phyloP scores from a whole-genome alignment of 2,329 filamentous ascomycete species.

The Onygenales sp. region DNA sequence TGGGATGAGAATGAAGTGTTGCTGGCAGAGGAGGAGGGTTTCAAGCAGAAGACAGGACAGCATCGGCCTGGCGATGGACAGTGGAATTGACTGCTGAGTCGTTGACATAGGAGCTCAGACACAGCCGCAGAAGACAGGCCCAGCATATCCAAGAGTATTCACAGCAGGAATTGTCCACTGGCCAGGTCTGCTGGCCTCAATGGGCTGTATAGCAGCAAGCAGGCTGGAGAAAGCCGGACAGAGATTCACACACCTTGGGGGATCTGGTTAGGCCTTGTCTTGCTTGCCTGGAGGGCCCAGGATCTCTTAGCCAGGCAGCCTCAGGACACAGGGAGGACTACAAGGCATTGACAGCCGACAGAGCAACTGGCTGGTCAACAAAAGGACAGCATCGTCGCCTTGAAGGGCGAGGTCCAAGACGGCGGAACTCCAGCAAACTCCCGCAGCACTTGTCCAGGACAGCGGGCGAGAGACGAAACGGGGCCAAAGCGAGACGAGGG shows the following conservation, averaged over 20 bases:
- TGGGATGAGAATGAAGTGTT: neutral
- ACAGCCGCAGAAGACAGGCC: neutral
- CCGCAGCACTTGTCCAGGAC: too few relatives aligned
- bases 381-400: neutral
- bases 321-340: neutral
- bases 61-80: conserved; percentile 1
- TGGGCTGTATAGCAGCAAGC: too few relatives aligned
- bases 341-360: neutral
- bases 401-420: neutral
- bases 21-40: too few relatives aligned
- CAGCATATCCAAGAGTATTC: too few relatives aligned
- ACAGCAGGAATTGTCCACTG: too few relatives aligned
- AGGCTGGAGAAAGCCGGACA: too few relatives aligned
- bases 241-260: too few relatives aligned
- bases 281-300: neutral
- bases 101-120: neutral
- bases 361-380: neutral
- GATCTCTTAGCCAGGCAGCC: too few relatives aligned
- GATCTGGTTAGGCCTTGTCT: neutral
- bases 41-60: too few relatives aligned
- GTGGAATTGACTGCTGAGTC: conserved; percentile 10
- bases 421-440: neutral
- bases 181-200: too few relatives aligned
- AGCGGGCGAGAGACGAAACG: too few relatives aligned
- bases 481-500: too few relatives aligned